Evolutionary conservation across 768 basidiomycete species (phyloP).

Genomic region (Omphalotus guepiniiformis): DNA sequence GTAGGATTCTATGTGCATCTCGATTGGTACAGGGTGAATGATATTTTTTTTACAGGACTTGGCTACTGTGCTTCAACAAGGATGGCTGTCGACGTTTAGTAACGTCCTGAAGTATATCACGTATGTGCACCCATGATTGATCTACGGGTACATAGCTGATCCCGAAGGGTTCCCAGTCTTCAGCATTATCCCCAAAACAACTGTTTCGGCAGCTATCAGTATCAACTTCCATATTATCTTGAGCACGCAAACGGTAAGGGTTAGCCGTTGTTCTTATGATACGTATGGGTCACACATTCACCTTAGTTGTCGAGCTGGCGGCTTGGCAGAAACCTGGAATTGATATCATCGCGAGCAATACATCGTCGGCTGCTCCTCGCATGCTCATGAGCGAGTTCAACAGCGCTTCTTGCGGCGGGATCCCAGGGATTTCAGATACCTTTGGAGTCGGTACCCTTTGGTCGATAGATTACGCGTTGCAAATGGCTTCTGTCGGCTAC

Average conservation of each 20-base stretch:
- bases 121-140: conserved; percentile 22
- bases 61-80: conserved; percentile 35
- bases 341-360: conserved; percentile 24
- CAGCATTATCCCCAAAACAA: conserved; percentile 55
- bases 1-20: conserved; percentile 23
- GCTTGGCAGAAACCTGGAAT: conserved; percentile 47
- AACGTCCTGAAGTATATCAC: conserved; percentile 44
- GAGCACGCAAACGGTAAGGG: conserved; percentile 42
- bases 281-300: neutral
- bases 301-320: conserved; percentile 36
- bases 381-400: conserved; percentile 54
- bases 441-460: conserved; percentile 49
- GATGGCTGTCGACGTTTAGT: conserved; percentile 33
- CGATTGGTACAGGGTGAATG: neutral
- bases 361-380: conserved; percentile 26
- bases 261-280: neutral
- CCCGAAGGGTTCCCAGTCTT: conserved; percentile 24
- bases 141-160: neutral
- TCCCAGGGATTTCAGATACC: conserved; percentile 39
- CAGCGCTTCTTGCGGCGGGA: conserved; percentile 48
- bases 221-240: conserved; percentile 36
- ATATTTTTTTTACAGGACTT: conserved; percentile 41
- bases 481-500: conserved; percentile 46
- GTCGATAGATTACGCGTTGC: conserved; percentile 50
- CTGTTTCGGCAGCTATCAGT: conserved; percentile 32